Conservation (phyloP, 176 grass and related monocot species). For the Carex pumila region DNA sequence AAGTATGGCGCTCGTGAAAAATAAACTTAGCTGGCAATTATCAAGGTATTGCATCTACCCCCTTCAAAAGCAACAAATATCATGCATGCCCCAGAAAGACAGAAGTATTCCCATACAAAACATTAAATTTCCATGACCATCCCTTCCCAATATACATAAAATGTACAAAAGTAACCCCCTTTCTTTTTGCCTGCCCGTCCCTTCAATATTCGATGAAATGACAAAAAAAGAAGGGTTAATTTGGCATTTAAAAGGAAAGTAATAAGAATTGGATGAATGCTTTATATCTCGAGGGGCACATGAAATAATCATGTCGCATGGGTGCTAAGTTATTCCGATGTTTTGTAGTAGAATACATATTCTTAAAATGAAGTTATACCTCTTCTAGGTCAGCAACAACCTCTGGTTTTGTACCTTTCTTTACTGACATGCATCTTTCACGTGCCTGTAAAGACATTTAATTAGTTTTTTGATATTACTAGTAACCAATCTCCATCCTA, state of each 20-base stretch:
- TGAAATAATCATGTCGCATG: not conserved
- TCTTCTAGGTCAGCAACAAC: constrained; percentile 80
- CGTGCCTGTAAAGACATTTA: constrained; percentile 43
- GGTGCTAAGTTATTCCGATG: not conserved
- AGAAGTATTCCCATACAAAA: not conserved
- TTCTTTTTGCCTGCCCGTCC: not conserved
- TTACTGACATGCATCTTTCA: constrained; percentile 79
- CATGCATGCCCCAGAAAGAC: not conserved
- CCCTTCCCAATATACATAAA: not conserved
- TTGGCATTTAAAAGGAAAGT: not conserved
- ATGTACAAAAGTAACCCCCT: not conserved
- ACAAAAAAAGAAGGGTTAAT: not conserved
- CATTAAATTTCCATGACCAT: not conserved
- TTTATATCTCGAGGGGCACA: not conserved
- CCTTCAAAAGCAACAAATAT: not conserved
- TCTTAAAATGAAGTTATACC: constrained; percentile 34
- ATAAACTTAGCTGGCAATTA: not conserved
- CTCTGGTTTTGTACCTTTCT: constrained; percentile 87
- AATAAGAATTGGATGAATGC: not conserved
- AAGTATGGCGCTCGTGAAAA: constrained; percentile 14
- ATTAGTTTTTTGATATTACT: not conserved
- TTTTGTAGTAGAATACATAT: not conserved
- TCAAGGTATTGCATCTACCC: not conserved
- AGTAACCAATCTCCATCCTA: not conserved
- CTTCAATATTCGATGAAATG: constrained; percentile 3